These are phyloP conservation scores for Daldinia sp. DNA, from an alignment of 2,329 filamentous ascomycete species.

Conservation along the genomic window DNA sequence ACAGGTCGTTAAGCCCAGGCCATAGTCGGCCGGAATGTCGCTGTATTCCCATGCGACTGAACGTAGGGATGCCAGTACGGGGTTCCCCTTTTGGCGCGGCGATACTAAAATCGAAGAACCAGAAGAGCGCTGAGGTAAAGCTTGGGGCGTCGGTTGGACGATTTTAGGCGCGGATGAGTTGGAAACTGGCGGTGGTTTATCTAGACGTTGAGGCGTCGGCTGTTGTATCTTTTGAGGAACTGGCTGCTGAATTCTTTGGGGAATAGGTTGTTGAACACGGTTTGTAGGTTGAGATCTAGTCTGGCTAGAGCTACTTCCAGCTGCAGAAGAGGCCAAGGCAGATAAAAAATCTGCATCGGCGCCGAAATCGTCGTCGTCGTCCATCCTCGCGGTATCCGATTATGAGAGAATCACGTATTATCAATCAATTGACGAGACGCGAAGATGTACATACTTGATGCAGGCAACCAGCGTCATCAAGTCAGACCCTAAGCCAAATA, in stretches of 20 bases:
- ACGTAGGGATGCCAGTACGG: slow-evolving; percentile 83
- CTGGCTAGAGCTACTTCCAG: slow-evolving; percentile 35
- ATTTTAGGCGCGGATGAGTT: slow-evolving; percentile 61
- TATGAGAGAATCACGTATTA: neutral
- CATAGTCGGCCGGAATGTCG: slow-evolving; percentile 94
- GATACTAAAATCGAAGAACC: slow-evolving; percentile 89
- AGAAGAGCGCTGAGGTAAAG: slow-evolving; percentile 69
- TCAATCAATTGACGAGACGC: neutral
- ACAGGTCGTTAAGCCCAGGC: slow-evolving; percentile 85
- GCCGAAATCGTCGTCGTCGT: slow-evolving; percentile 55
- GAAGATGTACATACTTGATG: neutral
- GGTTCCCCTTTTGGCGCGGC: slow-evolving; percentile 92
- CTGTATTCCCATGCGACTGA: slow-evolving; percentile 94
- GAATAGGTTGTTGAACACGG: slow-evolving; percentile 48
- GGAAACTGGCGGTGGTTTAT: slow-evolving; percentile 57
- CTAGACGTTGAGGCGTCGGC: slow-evolving; percentile 63
- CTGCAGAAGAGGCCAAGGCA: slow-evolving; percentile 45
- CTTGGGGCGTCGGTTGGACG: slow-evolving; percentile 88
- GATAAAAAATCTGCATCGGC: slow-evolving; percentile 55
- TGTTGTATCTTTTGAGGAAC: slow-evolving; percentile 54
- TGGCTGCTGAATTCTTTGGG: slow-evolving; percentile 30
- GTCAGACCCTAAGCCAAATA: slow-evolving; percentile 10
- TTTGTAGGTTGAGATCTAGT: slow-evolving; percentile 36
- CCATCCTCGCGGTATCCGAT: neutral
- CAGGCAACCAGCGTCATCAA: neutral